These are phyloP conservation scores for Clonostachys rosea DNA, from an alignment of 2,329 filamentous ascomycete genomes.

Conservation along the genomic window DNA sequence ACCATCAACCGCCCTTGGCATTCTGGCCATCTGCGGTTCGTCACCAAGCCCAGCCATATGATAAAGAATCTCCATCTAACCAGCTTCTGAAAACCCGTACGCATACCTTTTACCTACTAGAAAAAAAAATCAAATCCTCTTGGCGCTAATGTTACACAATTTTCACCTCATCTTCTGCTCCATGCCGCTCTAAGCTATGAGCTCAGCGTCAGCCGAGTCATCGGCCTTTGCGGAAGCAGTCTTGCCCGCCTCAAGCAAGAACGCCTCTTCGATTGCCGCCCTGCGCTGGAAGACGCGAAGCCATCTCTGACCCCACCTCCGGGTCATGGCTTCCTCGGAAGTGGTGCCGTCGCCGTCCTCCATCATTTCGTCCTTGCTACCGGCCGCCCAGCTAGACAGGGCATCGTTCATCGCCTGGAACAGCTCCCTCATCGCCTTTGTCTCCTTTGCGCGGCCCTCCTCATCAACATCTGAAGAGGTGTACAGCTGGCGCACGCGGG, in stretches of 20 bases:
- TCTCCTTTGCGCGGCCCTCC: constrained; percentile 65
- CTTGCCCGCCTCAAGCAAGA: constrained; percentile 31
- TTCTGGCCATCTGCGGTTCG: no score
- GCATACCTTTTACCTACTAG: background rate
- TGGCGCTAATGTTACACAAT: no score
- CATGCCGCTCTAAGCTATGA: no score
- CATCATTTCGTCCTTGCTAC: constrained; percentile 70
- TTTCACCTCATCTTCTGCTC: no score
- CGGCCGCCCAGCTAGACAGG: constrained; percentile 66
- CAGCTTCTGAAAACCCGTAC: background rate
- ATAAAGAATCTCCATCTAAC: background rate
- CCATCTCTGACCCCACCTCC: constrained; percentile 83
- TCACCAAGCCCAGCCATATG: no score
- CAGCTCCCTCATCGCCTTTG: constrained; percentile 70
- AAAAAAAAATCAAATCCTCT: background rate
- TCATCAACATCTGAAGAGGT: constrained; percentile 55
- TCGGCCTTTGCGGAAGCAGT: background rate
- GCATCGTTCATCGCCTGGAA: constrained; percentile 80
- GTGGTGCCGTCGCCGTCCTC: constrained; percentile 59
- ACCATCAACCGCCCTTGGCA: no score
- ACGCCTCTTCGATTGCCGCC: constrained; percentile 79
- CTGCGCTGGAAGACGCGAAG: constrained; percentile 77
- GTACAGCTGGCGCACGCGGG: constrained; percentile 77
- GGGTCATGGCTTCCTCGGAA: constrained; percentile 60
- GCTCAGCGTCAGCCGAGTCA: no score